Base-by-base conservation (phyloP, 768 basidiomycete species). In the Exidia glandulosa region DNA sequence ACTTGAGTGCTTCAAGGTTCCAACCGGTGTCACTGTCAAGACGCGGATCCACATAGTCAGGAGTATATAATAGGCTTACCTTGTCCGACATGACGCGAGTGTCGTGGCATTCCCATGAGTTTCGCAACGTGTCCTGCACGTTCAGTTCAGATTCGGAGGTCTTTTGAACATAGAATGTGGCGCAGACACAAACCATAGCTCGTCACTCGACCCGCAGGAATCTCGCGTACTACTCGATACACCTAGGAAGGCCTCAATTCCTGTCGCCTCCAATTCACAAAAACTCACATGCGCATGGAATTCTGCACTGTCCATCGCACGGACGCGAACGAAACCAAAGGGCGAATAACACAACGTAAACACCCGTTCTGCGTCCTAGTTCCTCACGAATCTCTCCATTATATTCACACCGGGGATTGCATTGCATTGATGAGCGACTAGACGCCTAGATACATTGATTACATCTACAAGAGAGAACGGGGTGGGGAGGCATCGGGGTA, bases 1-100 rank as follows among this genome's bases (percentile, higher is more conserved):
- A 87, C 66, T 91, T 91, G 56, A 93, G 77, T n/a, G 90, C 89
- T 92, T 61, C 9, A 30, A 7, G n/a, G n/a, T 19, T 30, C 29
- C 33, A 3, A 29, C 12, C 23, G 47, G 9, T 6, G 50, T 29
- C 3, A 54, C 10, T 31, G 27, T 29, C 9, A 48, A 7, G n/a
- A 7, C 9, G 47, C n/a, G 9, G 14, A 7, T 25, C 25, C 25
- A 10, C 23, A 27, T 54, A 27, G 27, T 54, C 25, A 13, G 6
- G 47, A 23, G 25, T 9, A 19, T 37, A 37, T 9, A 9, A 37
- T 13, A 54, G 23, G 50, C 74, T 57, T 62, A 87, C 90, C 89
- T 77, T 90, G 87, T 3, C 90, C 90, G 30, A 92, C 89, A 64
- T 88, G 88, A 54, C 90, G 79, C 3, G 90, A 82, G 71, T 92